Evolutionary conservation across 345 rosid genomes (phyloP).

Genomic region (Barbarea vulgaris): DNA sequence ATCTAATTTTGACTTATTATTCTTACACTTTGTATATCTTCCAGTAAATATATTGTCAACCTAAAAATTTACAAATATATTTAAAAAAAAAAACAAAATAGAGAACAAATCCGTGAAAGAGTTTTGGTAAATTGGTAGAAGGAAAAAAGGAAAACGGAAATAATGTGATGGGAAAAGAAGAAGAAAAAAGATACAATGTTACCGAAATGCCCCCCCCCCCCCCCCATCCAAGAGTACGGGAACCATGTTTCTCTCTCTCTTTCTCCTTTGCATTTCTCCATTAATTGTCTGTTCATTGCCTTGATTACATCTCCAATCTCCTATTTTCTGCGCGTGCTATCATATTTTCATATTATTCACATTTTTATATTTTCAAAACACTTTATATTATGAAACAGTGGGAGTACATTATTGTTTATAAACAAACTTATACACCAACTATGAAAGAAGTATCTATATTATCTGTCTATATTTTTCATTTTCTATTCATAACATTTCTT

Average conservation of each 20-base stretch:
- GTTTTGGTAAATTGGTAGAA: constrained; percentile 41
- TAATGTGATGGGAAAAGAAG: constrained; percentile 49
- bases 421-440: background rate
- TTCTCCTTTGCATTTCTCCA: constrained; percentile 30
- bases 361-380: too few relatives aligned
- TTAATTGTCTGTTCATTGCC: constrained; percentile 43
- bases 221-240: constrained; percentile 74
- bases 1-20: background rate
- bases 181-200: constrained; percentile 42
- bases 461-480: too few relatives aligned
- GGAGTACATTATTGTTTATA: too few relatives aligned
- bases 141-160: constrained; percentile 66
- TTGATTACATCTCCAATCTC: constrained; percentile 31
- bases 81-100: background rate
- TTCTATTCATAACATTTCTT: too few relatives aligned
- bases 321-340: constrained; percentile 32
- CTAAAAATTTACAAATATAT: background rate
- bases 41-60: background rate
- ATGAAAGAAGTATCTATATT: background rate
- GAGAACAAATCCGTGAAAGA: constrained; percentile 32
- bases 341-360: background rate
- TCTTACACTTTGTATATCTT: background rate
- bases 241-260: constrained; percentile 42
- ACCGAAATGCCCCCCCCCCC: constrained; percentile 64
- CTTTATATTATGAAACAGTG: too few relatives aligned